phyloP scores from a whole-genome alignment of 2,329 filamentous ascomycete genomes.

The Beauveria bassiana region DNA sequence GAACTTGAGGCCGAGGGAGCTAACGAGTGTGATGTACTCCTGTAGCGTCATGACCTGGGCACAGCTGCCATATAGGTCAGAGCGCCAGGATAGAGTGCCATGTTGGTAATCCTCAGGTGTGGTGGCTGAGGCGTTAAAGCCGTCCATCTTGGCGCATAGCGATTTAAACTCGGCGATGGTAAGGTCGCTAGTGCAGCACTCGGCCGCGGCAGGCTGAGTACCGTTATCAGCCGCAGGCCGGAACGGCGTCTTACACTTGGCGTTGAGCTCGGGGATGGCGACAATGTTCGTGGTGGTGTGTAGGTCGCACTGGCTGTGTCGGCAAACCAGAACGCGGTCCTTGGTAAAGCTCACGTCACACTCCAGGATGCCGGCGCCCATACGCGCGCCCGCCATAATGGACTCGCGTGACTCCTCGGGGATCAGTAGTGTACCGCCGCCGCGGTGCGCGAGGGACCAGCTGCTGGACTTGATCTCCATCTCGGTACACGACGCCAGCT shows the following conservation, averaged over 20 bases:
- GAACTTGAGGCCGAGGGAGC: slow-evolving; percentile 52
- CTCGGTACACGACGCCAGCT: slow-evolving; percentile 51
- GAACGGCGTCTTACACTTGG: slow-evolving; percentile 57
- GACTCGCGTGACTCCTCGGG: slow-evolving; percentile 57
- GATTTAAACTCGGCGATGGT: slow-evolving; percentile 59
- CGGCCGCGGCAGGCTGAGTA: slow-evolving; percentile 42
- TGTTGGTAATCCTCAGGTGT: slow-evolving; percentile 49
- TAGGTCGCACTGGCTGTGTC: slow-evolving; percentile 59
- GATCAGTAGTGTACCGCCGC: slow-evolving; percentile 53
- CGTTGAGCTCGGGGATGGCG: slow-evolving; percentile 49
- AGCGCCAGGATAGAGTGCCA: slow-evolving; percentile 54
- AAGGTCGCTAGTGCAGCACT: slow-evolving; percentile 66
- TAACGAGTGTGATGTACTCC: slow-evolving; percentile 53
- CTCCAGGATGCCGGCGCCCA: slow-evolving; percentile 60
- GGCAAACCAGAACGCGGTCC: slow-evolving; percentile 59
- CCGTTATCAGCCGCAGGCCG: slow-evolving; percentile 40
- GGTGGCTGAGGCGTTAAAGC: slow-evolving; percentile 48
- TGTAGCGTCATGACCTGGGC: slow-evolving; percentile 53
- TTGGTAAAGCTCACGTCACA: slow-evolving; percentile 62
- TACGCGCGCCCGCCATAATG: slow-evolving; percentile 53
- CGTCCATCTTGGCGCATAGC: slow-evolving; percentile 66
- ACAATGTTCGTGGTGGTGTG: slow-evolving; percentile 65
- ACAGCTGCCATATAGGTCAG: slow-evolving; percentile 58
- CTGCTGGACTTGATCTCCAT: slow-evolving; percentile 40
- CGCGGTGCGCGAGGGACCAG: slow-evolving; percentile 57